Evolutionary conservation across 805 yeast genomes (phyloP).

Genomic region (Candida gorgasii): DNA sequence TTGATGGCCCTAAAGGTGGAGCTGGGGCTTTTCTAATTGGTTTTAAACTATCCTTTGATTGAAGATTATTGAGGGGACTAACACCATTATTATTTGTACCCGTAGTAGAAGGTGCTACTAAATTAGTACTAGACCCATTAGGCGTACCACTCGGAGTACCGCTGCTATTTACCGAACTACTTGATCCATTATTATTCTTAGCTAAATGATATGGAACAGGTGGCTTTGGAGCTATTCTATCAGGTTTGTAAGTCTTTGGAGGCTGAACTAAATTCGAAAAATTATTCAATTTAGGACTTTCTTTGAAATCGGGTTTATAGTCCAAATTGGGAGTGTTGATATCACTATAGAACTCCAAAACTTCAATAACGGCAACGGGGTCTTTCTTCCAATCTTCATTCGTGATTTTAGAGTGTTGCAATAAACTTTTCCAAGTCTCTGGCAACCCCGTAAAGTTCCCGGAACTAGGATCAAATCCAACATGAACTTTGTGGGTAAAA

Average conservation of each 20-base stretch:
- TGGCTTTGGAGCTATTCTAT: slow-evolving; percentile 45
- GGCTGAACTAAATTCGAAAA: slow-evolving; percentile 17
- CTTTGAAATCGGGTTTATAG: background rate
- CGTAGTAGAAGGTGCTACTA: background rate
- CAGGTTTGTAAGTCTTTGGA: slow-evolving; percentile 30
- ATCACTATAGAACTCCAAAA: slow-evolving; percentile 54
- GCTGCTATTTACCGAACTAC: background rate
- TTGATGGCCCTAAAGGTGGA: slow-evolving; percentile 15
- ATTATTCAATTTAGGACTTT: slow-evolving; percentile 11
- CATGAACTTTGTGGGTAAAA: slow-evolving; percentile 91
- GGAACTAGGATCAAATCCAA: slow-evolving; percentile 78
- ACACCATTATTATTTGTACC: slow-evolving; percentile 15
- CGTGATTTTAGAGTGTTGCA: slow-evolving; percentile 60
- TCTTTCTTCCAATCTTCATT: slow-evolving; percentile 64
- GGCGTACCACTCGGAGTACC: background rate
- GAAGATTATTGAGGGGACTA: slow-evolving; percentile 37
- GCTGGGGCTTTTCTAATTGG: slow-evolving; percentile 57
- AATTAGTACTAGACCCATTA: background rate
- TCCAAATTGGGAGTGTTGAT: slow-evolving; percentile 14
- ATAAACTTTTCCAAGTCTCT: slow-evolving; percentile 55
- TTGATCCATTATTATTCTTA: slow-evolving; percentile 12
- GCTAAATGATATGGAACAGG: slow-evolving; percentile 43
- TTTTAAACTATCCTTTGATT: slow-evolving; percentile 28
- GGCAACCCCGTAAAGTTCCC: slow-evolving; percentile 60
- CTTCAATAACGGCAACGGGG: slow-evolving; percentile 65